Conservation (phyloP, 345 rosid genomes). For the Citrus mangshanensis region DNA sequence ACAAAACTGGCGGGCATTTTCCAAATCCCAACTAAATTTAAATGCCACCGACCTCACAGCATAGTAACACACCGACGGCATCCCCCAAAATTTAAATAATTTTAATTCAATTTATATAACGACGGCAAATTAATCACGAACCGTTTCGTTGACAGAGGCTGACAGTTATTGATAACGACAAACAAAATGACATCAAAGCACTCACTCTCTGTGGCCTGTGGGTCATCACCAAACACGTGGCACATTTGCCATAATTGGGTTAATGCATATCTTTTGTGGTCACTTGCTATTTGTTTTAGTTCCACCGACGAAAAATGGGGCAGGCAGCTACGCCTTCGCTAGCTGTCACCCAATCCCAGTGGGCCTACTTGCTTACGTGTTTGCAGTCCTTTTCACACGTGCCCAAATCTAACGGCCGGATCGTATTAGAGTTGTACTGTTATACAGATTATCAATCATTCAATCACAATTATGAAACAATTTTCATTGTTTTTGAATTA, state of each 20-base stretch:
- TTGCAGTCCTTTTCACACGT: neutral
- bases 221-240: neutral
- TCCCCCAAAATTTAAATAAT: neutral
- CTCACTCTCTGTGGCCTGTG: neutral
- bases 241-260: too few species aligned
- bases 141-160: neutral
- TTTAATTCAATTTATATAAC: neutral
- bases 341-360: neutral
- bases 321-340: neutral
- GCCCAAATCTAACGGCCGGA: neutral
- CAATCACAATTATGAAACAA: too few species aligned
- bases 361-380: neutral
- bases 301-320: constrained; percentile 1
- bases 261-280: neutral
- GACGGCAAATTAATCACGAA: neutral
- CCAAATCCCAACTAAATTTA: neutral
- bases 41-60: neutral
- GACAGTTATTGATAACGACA: neutral
- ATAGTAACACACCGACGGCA: neutral
- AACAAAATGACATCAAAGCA: neutral
- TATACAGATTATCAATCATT: too few species aligned
- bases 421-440: neutral
- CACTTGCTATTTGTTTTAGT: neutral
- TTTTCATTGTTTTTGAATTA: too few species aligned
- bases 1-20: neutral